Evolutionary conservation across 768 basidiomycete species (phyloP).

Genomic region (Lactarius psammicola): DNA sequence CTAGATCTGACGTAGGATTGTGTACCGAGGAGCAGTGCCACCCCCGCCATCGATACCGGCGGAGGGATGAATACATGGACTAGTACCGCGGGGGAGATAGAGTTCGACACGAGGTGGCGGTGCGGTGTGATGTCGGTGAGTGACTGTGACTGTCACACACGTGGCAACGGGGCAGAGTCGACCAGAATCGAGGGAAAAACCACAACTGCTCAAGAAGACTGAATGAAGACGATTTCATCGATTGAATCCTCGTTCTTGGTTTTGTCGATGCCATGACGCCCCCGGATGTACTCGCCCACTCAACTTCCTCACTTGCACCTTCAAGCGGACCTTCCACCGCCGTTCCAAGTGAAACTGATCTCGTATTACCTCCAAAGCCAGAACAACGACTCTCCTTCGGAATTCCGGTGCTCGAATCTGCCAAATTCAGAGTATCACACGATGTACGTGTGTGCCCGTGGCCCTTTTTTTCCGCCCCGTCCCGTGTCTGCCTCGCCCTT

Average conservation of each 20-base stretch:
- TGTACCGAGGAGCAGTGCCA: too few relatives aligned
- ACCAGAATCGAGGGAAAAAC: not conserved
- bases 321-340: constrained; percentile 31
- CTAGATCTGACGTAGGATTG: too few relatives aligned
- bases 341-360: constrained; percentile 3
- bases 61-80: too few relatives aligned
- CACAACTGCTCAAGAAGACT: too few relatives aligned
- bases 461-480: too few relatives aligned
- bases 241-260: not conserved
- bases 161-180: too few relatives aligned
- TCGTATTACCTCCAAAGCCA: constrained; percentile 18
- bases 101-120: too few relatives aligned
- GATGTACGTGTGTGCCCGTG: constrained; percentile 35
- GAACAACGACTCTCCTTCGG: constrained; percentile 33
- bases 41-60: too few relatives aligned
- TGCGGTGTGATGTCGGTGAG: too few relatives aligned
- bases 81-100: too few relatives aligned
- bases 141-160: too few relatives aligned
- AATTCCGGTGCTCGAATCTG: constrained; percentile 33
- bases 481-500: constrained; percentile 30
- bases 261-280: not conserved
- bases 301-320: constrained; percentile 30
- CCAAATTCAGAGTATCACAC: constrained; percentile 39
- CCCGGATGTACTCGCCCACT: not conserved
- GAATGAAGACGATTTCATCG: not conserved